Conservation (phyloP, 2,329 filamentous ascomycete species). For the Albifimbria verrucaria region DNA sequence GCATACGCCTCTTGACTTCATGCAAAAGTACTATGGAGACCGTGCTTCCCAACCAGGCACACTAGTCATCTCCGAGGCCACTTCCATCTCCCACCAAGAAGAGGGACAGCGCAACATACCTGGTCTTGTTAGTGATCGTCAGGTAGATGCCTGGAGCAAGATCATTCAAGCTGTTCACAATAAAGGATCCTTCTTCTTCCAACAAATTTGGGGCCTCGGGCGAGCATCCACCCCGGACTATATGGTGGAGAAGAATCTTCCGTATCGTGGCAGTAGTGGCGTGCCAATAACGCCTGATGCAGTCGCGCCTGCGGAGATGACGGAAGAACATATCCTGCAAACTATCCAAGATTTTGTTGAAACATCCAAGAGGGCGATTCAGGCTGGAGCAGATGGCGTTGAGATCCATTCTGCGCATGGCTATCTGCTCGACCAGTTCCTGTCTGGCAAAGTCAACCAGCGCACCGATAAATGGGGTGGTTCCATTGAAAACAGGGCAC, state of each 20-base stretch:
- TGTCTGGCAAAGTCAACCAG: conserved; percentile 32
- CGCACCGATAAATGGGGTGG: conserved; percentile 51
- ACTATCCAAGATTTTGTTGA: conserved; percentile 55
- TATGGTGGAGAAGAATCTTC: conserved; percentile 16
- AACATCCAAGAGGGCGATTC: conserved; percentile 46
- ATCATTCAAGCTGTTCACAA: conserved; percentile 24
- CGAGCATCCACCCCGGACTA: conserved; percentile 18
- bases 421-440: conserved; percentile 57
- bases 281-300: conserved; percentile 5
- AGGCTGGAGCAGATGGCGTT: conserved; percentile 62
- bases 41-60: conserved; percentile 42
- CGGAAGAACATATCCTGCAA: conserved; percentile 55
- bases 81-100: conserved; percentile 19
- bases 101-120: conserved; percentile 27
- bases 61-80: conserved; percentile 27
- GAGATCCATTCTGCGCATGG: conserved; percentile 52
- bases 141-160: conserved; percentile 24
- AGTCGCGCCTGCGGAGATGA: conserved; percentile 54
- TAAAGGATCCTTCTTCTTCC: conserved; percentile 24
- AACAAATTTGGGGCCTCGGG: conserved; percentile 20
- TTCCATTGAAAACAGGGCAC: conserved; percentile 42
- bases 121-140: conserved; percentile 37
- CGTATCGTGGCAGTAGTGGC: conserved; percentile 22
- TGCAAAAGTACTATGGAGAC: conserved; percentile 25
- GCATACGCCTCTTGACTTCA: conserved; percentile 23